Percentiles rank a stretch among this genome's conserved stretches.
phyloP scores from a whole-genome alignment of 768 basidiomycete genomes.

The Mycena floridula region DNA sequence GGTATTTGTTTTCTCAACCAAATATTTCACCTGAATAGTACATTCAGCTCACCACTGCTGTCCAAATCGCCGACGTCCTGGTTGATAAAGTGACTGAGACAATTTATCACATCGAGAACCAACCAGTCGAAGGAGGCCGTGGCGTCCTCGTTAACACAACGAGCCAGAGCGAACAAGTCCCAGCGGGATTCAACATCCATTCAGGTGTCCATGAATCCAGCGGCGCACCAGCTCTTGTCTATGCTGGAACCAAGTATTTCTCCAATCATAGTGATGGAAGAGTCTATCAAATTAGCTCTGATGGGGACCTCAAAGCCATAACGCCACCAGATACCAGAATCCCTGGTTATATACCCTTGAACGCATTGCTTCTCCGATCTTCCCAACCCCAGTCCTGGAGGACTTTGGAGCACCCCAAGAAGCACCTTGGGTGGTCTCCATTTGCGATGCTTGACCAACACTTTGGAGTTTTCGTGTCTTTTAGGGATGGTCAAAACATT shows the following conservation, averaged over 20 bases:
- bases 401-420: conserved; percentile 19
- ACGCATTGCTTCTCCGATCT: conserved; percentile 2
- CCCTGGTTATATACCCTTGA: conserved; percentile 35
- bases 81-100: conserved; percentile 42
- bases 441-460: conserved; percentile 17
- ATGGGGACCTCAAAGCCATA: conserved; percentile 15
- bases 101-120: conserved; percentile 52
- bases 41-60: too few species aligned
- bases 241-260: conserved; percentile 44
- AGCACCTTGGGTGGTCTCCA: conserved; percentile 11
- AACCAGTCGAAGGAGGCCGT: conserved; percentile 48
- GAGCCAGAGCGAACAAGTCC: conserved; percentile 44
- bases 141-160: conserved; percentile 50
- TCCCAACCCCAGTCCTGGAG: conserved; percentile 7
- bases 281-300: neutral
- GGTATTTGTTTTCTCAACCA: too few species aligned
- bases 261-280: conserved; percentile 25
- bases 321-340: conserved; percentile 43
- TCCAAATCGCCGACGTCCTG: conserved; percentile 39
- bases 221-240: conserved; percentile 46
- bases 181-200: conserved; percentile 50
- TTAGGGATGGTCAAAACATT: conserved; percentile 20
- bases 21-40: too few species aligned
- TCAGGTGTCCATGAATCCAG: conserved; percentile 62
- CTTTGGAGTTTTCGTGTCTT: conserved; percentile 23